These are phyloP conservation scores for Yamadazyma sp. DNA, from an alignment of 1,139 yeast genomes.

Conservation along the genomic window DNA sequence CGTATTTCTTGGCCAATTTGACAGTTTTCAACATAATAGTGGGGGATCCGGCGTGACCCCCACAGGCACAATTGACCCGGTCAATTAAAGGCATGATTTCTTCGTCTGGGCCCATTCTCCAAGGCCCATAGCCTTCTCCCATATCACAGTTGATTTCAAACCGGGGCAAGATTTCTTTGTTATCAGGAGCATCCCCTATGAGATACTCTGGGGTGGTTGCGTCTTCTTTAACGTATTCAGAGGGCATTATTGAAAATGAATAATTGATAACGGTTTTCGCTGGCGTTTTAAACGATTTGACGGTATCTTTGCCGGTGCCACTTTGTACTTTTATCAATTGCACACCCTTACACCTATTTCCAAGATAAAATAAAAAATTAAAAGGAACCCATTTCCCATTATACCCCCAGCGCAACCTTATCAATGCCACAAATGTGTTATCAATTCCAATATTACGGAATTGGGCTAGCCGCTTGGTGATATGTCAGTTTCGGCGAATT, in stretches of 20 bases:
- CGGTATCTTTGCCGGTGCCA: too few relatives aligned
- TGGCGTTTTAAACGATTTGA: too few relatives aligned
- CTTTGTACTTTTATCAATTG: too few relatives aligned
- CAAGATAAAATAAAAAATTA: not conserved
- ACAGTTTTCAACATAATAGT: conserved; percentile 32
- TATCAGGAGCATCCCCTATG: conserved; percentile 15
- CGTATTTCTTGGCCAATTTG: conserved; percentile 29
- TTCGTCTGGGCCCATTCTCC: conserved; percentile 39
- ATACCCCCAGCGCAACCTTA: too few relatives aligned
- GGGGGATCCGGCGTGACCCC: conserved; percentile 40
- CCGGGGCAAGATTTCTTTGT: conserved; percentile 13
- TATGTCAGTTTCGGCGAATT: too few relatives aligned
- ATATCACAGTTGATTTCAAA: conserved; percentile 35
- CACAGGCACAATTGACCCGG: conserved; percentile 41
- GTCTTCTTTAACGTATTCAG: conserved; percentile 7
- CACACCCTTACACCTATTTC: not conserved
- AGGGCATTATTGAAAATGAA: not conserved
- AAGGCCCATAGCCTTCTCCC: conserved; percentile 41
- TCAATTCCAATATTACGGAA: too few relatives aligned
- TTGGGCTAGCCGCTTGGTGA: too few relatives aligned
- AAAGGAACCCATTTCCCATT: too few relatives aligned
- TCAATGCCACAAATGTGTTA: too few relatives aligned
- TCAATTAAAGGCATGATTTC: conserved; percentile 39
- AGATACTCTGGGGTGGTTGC: conserved; percentile 14
- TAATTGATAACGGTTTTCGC: not conserved